Conservation (phyloP, 2,329 filamentous ascomycete genomes). For the Curvularia verruculosa region DNA sequence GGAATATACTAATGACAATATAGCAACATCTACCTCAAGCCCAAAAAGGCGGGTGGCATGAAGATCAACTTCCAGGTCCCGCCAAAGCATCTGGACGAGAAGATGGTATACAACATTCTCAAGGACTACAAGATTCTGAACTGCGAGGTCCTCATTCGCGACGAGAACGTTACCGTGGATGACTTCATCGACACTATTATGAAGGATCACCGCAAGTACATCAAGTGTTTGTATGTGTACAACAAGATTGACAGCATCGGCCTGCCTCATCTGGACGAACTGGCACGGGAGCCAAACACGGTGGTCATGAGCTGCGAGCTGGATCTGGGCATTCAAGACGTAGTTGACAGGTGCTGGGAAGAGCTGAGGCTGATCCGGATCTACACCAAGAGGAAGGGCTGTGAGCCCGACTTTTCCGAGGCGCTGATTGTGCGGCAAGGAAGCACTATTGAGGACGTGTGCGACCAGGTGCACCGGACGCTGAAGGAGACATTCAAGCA, state of each 20-base stretch:
- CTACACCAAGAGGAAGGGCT: slow-evolving; percentile 87
- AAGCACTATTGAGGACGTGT: slow-evolving; percentile 94
- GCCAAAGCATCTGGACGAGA: slow-evolving; percentile 92
- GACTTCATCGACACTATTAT: slow-evolving; percentile 99
- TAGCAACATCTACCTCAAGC: slow-evolving; percentile 96
- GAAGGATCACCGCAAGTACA: slow-evolving; percentile 98
- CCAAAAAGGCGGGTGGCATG: slow-evolving; percentile 95
- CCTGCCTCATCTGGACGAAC: slow-evolving; percentile 87
- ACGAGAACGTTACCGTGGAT: slow-evolving; percentile 92
- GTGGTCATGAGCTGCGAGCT: slow-evolving; percentile 98
- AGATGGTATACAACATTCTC: slow-evolving; percentile 97
- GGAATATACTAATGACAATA: not conserved
- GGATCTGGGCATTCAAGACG: slow-evolving; percentile 89
- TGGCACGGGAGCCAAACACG: slow-evolving; percentile 91
- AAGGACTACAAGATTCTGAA: slow-evolving; percentile 99
- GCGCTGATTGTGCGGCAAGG: slow-evolving; percentile 90
- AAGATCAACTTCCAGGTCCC: slow-evolving; percentile 95
- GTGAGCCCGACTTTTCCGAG: slow-evolving; percentile 87
- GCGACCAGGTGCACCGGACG: slow-evolving; percentile 89
- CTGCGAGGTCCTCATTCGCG: slow-evolving; percentile 91
- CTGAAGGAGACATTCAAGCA: slow-evolving; percentile 99
- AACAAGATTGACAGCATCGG: slow-evolving; percentile 99
- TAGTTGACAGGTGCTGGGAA: slow-evolving; percentile 93
- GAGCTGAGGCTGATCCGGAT: slow-evolving; percentile 88
- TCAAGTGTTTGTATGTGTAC: slow-evolving; percentile 93